Evolutionary conservation across 148 eudicot genomes (phyloP).

Genomic region (Agrostemma githago): DNA sequence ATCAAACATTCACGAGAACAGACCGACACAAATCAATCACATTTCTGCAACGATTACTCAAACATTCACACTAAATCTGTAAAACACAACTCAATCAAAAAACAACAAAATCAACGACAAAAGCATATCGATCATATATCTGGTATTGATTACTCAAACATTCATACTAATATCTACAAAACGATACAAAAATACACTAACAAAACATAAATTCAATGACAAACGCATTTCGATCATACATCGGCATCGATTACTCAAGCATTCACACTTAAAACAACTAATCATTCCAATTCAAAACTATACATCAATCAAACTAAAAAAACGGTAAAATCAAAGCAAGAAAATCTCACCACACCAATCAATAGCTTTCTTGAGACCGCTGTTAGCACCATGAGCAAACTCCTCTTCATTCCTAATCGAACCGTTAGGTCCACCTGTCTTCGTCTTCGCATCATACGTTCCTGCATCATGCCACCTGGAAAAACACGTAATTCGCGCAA

Average conservation of each 20-base stretch:
- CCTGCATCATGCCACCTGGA: constrained; percentile 99
- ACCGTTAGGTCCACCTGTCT: constrained; percentile 94
- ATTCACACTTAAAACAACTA: neutral
- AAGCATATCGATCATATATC: neutral
- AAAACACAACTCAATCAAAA: neutral
- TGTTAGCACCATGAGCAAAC: constrained; percentile 66
- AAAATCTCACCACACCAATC: constrained; percentile 71
- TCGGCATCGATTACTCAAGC: neutral
- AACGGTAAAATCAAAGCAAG: neutral
- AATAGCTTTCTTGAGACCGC: constrained; percentile 78
- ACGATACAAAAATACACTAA: neutral
- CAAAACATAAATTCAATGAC: neutral
- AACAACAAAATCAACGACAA: neutral
- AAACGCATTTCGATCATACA: neutral
- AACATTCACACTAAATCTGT: neutral
- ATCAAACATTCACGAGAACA: too few relatives aligned
- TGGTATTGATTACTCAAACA: neutral
- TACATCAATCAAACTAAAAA: neutral
- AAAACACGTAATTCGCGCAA: neutral
- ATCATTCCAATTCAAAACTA: neutral
- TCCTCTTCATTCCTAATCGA: constrained; percentile 84
- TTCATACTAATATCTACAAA: neutral
- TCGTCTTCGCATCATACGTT: constrained; percentile 77
- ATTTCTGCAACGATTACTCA: too few relatives aligned
- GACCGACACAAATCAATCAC: too few relatives aligned